phyloP scores from a whole-genome alignment of 192 early-diverging fungal genomes.

The Coemansia sp. region DNA sequence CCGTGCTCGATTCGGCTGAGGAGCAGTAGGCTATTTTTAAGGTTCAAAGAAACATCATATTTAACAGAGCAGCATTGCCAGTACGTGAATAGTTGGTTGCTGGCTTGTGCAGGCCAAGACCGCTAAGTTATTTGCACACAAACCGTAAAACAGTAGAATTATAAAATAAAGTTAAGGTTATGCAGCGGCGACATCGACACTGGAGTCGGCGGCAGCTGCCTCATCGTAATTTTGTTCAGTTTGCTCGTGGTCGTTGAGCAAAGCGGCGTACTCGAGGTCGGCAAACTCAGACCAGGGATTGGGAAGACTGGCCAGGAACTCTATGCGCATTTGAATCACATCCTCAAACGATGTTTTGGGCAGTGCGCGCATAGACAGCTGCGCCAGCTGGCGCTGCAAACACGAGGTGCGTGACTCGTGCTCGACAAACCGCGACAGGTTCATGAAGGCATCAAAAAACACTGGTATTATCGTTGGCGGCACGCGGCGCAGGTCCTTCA shows the following conservation, averaged over 20 bases:
- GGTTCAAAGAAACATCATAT: neutral
- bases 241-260: constrained; percentile 48
- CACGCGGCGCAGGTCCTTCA: constrained; percentile 44
- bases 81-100: too few species aligned
- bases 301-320: constrained; percentile 50
- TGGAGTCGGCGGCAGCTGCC: neutral
- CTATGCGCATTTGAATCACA: constrained; percentile 48
- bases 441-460: constrained; percentile 57
- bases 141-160: neutral
- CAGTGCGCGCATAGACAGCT: constrained; percentile 48
- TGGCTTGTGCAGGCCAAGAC: too few species aligned
- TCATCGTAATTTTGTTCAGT: constrained; percentile 9
- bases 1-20: constrained; percentile 42
- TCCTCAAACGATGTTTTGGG: constrained; percentile 38
- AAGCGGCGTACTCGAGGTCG: constrained; percentile 52
- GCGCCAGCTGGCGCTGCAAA: constrained; percentile 51
- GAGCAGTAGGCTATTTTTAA: constrained; percentile 18
- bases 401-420: constrained; percentile 51
- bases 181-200: neutral
- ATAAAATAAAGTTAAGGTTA: neutral
- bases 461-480: constrained; percentile 36
- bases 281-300: constrained; percentile 56
- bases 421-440: constrained; percentile 50
- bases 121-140: neutral
- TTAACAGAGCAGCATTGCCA: neutral